Evolutionary conservation across 2,329 filamentous ascomycete genomes (phyloP).

Genomic region (Dactylonectria estremocensis): DNA sequence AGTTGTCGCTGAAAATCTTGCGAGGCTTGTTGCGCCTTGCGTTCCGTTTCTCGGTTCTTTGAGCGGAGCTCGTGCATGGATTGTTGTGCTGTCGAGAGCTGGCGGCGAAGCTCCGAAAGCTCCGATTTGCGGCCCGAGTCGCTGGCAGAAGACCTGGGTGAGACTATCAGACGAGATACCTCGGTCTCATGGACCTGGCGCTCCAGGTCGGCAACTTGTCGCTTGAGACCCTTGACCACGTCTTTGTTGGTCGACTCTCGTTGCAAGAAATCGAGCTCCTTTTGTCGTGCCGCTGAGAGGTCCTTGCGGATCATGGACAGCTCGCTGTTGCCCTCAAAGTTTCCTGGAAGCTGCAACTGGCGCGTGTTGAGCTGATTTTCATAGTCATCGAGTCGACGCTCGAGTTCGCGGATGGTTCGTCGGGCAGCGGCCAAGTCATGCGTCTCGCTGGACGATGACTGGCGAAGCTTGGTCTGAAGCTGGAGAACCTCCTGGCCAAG

Average conservation of each 20-base stretch:
- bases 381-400: slow-evolving; percentile 71
- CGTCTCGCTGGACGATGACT: slow-evolving; percentile 64
- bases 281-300: slow-evolving; percentile 75
- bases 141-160: slow-evolving; percentile 63
- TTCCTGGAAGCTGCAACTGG: slow-evolving; percentile 52
- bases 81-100: slow-evolving; percentile 73
- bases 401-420: slow-evolving; percentile 76
- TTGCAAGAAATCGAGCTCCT: slow-evolving; percentile 75
- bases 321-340: slow-evolving; percentile 65
- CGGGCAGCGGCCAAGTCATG: slow-evolving; percentile 72
- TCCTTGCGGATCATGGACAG: slow-evolving; percentile 74
- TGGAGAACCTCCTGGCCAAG: slow-evolving; percentile 69
- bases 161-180: slow-evolving; percentile 63
- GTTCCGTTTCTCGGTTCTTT: slow-evolving; percentile 67
- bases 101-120: slow-evolving; percentile 70
- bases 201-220: slow-evolving; percentile 77
- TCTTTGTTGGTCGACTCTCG: slow-evolving; percentile 77
- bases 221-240: slow-evolving; percentile 73
- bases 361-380: slow-evolving; percentile 59
- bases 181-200: slow-evolving; percentile 76
- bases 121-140: slow-evolving; percentile 71
- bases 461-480: slow-evolving; percentile 63
- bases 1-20: slow-evolving; percentile 69
- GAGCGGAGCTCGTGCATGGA: slow-evolving; percentile 69
- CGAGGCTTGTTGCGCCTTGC: slow-evolving; percentile 57